These are phyloP conservation scores for Chenopodium formosanum DNA, from an alignment of 148 eudicot genomes.

Conservation along the genomic window DNA sequence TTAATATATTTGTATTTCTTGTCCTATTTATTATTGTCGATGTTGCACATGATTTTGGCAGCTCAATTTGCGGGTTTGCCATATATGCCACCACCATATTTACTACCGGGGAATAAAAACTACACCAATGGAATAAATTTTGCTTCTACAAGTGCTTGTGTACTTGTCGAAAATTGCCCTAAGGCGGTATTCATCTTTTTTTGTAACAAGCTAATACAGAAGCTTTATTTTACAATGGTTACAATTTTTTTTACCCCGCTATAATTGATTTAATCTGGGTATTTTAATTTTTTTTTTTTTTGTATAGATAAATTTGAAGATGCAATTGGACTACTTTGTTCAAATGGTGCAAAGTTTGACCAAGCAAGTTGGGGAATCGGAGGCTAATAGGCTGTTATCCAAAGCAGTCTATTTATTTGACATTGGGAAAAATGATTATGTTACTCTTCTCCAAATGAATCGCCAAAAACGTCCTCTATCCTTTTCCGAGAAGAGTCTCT, in stretches of 20 bases:
- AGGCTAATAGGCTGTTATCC: slow-evolving; percentile 26
- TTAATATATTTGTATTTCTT: not conserved
- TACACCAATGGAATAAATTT: not conserved
- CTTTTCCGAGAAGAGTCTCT: not conserved
- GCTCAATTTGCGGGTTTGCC: not conserved
- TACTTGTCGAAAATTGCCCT: not conserved
- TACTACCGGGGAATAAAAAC: not conserved
- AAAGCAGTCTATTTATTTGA: slow-evolving; percentile 35
- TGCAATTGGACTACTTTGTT: slow-evolving; percentile 34
- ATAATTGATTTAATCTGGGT: too few species aligned
- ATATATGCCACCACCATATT: not conserved
- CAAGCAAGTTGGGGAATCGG: slow-evolving; percentile 25
- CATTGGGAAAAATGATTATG: slow-evolving; percentile 40
- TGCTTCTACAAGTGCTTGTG: not conserved
- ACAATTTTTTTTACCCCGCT: not conserved
- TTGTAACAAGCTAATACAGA: not conserved
- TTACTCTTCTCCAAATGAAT: slow-evolving; percentile 11
- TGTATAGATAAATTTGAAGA: slow-evolving; percentile 18
- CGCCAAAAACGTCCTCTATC: not conserved
- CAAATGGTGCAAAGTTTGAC: slow-evolving; percentile 26
- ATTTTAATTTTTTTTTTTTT: too few species aligned
- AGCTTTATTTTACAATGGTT: not conserved
- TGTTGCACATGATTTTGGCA: not conserved
- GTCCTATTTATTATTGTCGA: not conserved
- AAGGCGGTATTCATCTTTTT: not conserved